phyloP scores from a whole-genome alignment of 2,329 filamentous ascomycete species.

The Aspergillus novoparasiticus region DNA sequence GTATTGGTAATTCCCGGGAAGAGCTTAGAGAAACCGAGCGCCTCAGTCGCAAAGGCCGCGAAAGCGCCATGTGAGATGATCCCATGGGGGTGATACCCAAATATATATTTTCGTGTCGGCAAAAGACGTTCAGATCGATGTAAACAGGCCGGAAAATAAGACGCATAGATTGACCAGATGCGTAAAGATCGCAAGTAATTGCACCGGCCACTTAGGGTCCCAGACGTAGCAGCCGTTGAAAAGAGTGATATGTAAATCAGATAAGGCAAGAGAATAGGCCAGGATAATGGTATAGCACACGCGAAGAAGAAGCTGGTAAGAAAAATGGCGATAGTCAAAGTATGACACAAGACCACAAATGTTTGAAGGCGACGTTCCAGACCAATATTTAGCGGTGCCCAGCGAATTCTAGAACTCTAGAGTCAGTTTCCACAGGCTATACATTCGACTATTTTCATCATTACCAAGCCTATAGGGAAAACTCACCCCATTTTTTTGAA shows the following conservation, averaged over 20 bases:
- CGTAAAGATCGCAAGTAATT: slow-evolving; percentile 71
- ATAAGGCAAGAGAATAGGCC: slow-evolving; percentile 79
- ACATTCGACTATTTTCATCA: not conserved
- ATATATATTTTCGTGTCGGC: slow-evolving; percentile 87
- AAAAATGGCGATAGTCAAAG: slow-evolving; percentile 68
- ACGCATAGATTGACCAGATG: slow-evolving; percentile 86
- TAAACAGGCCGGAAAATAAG: slow-evolving; percentile 86
- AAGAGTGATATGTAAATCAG: slow-evolving; percentile 76
- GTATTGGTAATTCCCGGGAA: slow-evolving; percentile 97
- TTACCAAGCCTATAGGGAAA: not conserved
- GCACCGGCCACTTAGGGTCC: slow-evolving; percentile 72
- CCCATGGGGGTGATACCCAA: slow-evolving; percentile 95
- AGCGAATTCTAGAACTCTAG: slow-evolving; percentile 64
- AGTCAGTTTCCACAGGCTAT: slow-evolving; percentile 11
- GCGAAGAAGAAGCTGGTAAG: slow-evolving; percentile 86
- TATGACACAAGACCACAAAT: slow-evolving; percentile 74
- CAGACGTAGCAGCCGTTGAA: slow-evolving; percentile 75
- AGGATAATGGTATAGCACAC: slow-evolving; percentile 87
- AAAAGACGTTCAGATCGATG: slow-evolving; percentile 82
- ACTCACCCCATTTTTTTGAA: not conserved
- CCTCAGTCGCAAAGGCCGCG: slow-evolving; percentile 86
- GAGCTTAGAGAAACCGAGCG: slow-evolving; percentile 79
- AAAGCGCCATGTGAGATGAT: slow-evolving; percentile 98
- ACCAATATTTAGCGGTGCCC: slow-evolving; percentile 78
- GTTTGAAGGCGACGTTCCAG: slow-evolving; percentile 74